Base-by-base conservation (phyloP, 2,329 filamentous ascomycete genomes). In the Xylariomycetidae sp. region DNA sequence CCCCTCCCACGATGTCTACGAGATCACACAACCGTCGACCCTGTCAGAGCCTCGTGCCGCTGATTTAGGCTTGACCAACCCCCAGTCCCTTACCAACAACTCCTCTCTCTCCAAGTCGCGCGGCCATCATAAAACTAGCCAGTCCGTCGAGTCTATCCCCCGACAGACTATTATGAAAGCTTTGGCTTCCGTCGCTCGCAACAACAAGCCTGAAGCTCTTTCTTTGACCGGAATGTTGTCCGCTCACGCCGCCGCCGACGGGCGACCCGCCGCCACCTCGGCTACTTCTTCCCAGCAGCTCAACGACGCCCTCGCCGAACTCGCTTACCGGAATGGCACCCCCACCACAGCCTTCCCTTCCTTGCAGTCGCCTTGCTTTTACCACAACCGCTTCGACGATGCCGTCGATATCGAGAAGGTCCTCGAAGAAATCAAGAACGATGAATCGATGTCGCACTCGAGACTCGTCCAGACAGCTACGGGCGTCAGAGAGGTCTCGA, bases 381-480 rank as follows among this genome's bases (percentile, higher is more conserved):
- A 95, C 66, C 92, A 98, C 64, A 86, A 94, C 63, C 80, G 90
- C 42, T 98, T 98, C 55, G 92, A 96, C 51, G 88, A 95, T 57
- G 87, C 89, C 7, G 88, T 98, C 49, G 88, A 98, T 59, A 88
- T 97, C 38, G 85, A 92, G 49, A 92, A 85, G 62, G 88, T 98
- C 5, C 72, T 98, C 6, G 89, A 97, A 56, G 92, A 98, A 63
- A 94, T 97, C 52, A 82, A 83, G 55, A 84, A 80, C 34, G 83
- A 92, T 49, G 88, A 94, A 51, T 88, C 78, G 62, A 83, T 96
- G 70, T 95, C 88, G 20, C 92, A 97, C 63, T 95, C 88, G 8
- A 80, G 89, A 34, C 76, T 98, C 26, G 87, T 96, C 53, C 90
- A 96, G 67, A 98, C 92, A 1, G 92, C 92, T 31, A 94, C 88